Base-by-base conservation (phyloP, 2,329 filamentous ascomycete genomes). In the Nemania sp. region DNA sequence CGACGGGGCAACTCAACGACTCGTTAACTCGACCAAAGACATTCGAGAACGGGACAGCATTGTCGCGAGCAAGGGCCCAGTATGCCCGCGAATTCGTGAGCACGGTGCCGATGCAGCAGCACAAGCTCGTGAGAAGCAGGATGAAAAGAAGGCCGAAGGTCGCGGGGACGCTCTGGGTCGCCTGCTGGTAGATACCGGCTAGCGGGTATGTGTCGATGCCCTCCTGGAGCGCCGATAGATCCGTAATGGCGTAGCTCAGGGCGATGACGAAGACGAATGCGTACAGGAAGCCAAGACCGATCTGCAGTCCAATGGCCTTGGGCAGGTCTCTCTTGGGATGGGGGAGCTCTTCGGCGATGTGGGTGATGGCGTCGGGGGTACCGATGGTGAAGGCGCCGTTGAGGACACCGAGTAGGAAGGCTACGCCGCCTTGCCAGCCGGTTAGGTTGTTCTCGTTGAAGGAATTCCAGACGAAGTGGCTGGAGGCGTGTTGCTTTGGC, bases 301-400 rank as follows among this genome's bases (percentile, higher is more conserved):
- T 78, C 66, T 87, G 82, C 3, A 87, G 79, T 20, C 81, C 82
- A 27, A 87, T 86, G 2, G 80, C 83, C 62, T 81, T 83, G 15
- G 87, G 87, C 3, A 87, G 78, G 69, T 87, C 85, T 63, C 74
- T 78, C 59, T 73, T 79, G 7, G 82, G 83, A 18, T 80, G 76
- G 0, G 80, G 87, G 22, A 89, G 85, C 76, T 90, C 88, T 76
- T 90, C 88, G 4, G 87, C 85, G 73, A 90, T 81, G 77, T 90
- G 89, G 8, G 84, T 86, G 20, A 90, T 87, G 62, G 87, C 85
- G 76, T 91, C 89, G 2, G 88, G 87, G 0, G 88, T 90, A 20
- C 89, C 89, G 27, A 92, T 87, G 22, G 88, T 88, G 74, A 89
- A 91, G 11, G 89, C 88, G 5, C 89, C 89, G 72, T 91, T 91